phyloP scores from a whole-genome alignment of 805 yeast species.

The Sugiyamaella boreocaroliniensis region DNA sequence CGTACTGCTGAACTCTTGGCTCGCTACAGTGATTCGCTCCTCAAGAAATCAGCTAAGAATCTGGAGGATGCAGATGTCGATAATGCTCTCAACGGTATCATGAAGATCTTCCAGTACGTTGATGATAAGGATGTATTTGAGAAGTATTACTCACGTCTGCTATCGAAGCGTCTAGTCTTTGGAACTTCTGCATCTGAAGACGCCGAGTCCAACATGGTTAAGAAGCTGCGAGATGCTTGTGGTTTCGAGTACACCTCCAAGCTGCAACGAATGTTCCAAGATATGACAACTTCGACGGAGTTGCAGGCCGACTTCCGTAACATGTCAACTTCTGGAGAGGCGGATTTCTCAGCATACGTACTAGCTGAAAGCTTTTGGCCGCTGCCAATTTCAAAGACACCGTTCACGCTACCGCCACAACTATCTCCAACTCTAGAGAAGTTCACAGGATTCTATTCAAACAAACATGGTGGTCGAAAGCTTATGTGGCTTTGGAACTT shows the following conservation, averaged over 20 bases:
- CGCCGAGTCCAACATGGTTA: slow-evolving; percentile 76
- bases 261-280: slow-evolving; percentile 93
- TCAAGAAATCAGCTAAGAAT: slow-evolving; percentile 69
- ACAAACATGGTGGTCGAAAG: slow-evolving; percentile 78
- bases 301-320: slow-evolving; percentile 55
- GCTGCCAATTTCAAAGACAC: slow-evolving; percentile 40
- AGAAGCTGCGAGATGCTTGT: slow-evolving; percentile 80
- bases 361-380: slow-evolving; percentile 92
- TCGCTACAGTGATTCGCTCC: slow-evolving; percentile 74
- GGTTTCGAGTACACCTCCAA: slow-evolving; percentile 89
- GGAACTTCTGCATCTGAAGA: slow-evolving; percentile 81
- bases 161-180: slow-evolving; percentile 84
- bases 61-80: slow-evolving; percentile 64
- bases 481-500: slow-evolving; percentile 95
- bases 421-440: slow-evolving; percentile 57
- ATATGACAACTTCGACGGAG: slow-evolving; percentile 77
- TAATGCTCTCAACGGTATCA: slow-evolving; percentile 68
- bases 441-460: slow-evolving; percentile 60
- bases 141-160: slow-evolving; percentile 78
- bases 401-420: slow-evolving; percentile 61
- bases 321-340: slow-evolving; percentile 34
- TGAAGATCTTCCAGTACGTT: slow-evolving; percentile 78
- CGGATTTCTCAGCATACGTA: slow-evolving; percentile 67
- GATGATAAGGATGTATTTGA: slow-evolving; percentile 96
- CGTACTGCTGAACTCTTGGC: slow-evolving; percentile 90